A percentile compares a stretch with the other conserved stretches of the same genome.
Evolutionary conservation across 1,284 basidiomycete genomes (phyloP).

Genomic region (Marasmius tenuissimus): DNA sequence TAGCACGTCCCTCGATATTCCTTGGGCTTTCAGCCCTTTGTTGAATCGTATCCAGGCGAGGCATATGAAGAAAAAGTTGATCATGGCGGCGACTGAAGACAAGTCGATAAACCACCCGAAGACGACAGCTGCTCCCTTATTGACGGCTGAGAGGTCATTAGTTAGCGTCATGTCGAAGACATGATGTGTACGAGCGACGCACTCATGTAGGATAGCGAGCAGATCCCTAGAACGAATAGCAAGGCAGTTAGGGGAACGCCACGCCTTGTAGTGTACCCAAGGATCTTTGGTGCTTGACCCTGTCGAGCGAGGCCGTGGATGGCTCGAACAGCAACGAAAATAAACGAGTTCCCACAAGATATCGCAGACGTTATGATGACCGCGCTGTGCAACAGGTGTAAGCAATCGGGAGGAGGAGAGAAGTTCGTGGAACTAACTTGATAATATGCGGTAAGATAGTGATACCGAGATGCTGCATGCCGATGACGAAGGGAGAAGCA

Average conservation of each 20-base stretch:
- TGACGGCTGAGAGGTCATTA: conserved; percentile 7
- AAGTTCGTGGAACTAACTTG: conserved; percentile 6
- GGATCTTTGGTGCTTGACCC: conserved; percentile 11
- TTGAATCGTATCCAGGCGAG: conserved; percentile 16
- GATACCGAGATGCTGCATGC: conserved; percentile 49
- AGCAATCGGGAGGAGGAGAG: neutral
- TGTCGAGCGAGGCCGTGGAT: conserved; percentile 13
- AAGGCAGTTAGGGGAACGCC: conserved; percentile 11
- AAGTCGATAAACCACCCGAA: conserved; percentile 17
- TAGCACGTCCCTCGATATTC: conserved; percentile 9
- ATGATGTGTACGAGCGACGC: neutral
- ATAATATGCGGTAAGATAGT: conserved; percentile 43
- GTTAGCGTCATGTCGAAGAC: neutral
- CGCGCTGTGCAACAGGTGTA: conserved; percentile 1
- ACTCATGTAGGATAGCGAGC: conserved; percentile 14
- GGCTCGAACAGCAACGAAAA: conserved; percentile 12
- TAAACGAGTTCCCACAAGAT: conserved; percentile 14
- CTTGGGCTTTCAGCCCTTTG: conserved; percentile 11
- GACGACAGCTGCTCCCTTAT: conserved; percentile 12
- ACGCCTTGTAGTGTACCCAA: conserved; percentile 12
- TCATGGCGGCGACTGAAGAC: conserved; percentile 12
- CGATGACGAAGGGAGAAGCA: conserved; percentile 49
- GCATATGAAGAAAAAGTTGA: conserved; percentile 16
- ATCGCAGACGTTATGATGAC: conserved; percentile 15
- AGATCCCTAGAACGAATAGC: conserved; percentile 12